Percentiles rank a stretch among this genome's conserved stretches.
Evolutionary conservation across 768 basidiomycete genomes (phyloP).

Genomic region (Calocybe gangraenosa): DNA sequence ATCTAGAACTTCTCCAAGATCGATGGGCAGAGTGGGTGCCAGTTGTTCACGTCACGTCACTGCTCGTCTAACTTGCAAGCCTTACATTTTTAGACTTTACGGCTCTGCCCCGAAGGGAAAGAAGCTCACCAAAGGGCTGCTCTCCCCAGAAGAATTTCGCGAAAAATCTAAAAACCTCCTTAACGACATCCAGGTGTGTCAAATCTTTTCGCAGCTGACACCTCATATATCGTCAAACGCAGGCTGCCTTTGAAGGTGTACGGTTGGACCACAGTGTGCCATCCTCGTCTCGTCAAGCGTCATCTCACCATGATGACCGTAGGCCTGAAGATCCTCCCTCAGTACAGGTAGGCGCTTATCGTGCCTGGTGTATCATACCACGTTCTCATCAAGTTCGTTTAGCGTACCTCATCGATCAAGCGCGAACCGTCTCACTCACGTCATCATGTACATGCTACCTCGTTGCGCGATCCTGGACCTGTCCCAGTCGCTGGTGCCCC

Average conservation of each 20-base stretch:
- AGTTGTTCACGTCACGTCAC: not conserved
- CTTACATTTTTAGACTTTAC: conserved; percentile 14
- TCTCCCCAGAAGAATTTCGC: conserved; percentile 19
- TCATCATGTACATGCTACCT: conserved; percentile 8
- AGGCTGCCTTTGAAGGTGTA: conserved; percentile 12
- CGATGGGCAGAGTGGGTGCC: conserved; percentile 20
- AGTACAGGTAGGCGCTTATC: conserved; percentile 9
- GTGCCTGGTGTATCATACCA: no score
- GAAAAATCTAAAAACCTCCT: conserved; percentile 15
- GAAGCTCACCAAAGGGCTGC: conserved; percentile 18
- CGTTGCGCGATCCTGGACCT: conserved; percentile 12
- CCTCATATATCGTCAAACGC: not conserved
- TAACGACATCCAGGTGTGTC: conserved; percentile 18
- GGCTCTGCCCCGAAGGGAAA: conserved; percentile 20
- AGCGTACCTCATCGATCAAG: conserved; percentile 6
- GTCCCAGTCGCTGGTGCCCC: conserved; percentile 3
- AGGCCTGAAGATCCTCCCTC: not conserved
- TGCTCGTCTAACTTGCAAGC: not conserved
- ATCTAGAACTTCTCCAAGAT: conserved; percentile 16
- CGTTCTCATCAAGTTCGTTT: not conserved
- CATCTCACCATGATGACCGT: conserved; percentile 1
- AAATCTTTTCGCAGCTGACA: not conserved
- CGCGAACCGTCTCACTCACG: conserved; percentile 6
- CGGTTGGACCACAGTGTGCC: conserved; percentile 9
- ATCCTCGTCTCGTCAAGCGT: conserved; percentile 8